Evolutionary conservation across 495 filamentous ascomycete species (phyloP).

Genomic region (Hypoxylon crocopeplum): DNA sequence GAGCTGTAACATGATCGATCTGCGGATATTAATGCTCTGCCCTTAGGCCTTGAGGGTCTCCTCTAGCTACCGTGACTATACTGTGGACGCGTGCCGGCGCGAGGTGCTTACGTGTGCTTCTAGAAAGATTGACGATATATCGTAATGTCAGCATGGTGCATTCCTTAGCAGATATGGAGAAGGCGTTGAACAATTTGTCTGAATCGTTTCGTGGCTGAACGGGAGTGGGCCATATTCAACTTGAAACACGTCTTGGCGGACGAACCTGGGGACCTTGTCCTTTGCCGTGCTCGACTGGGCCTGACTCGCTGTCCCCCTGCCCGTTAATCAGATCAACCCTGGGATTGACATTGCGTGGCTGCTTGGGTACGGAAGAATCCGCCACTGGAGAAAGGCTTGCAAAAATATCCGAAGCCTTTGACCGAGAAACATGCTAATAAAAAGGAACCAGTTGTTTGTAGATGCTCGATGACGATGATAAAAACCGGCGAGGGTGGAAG

Average conservation of each 20-base stretch:
- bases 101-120: slow-evolving; percentile 22
- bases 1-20: not conserved
- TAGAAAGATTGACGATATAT: slow-evolving; percentile 25
- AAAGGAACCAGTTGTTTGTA: not conserved
- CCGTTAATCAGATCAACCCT: slow-evolving; percentile 28
- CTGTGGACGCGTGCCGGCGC: not conserved
- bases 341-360: slow-evolving; percentile 30
- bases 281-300: slow-evolving; percentile 8
- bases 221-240: slow-evolving; percentile 29
- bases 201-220: slow-evolving; percentile 37
- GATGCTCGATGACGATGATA: not conserved
- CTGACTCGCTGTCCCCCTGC: slow-evolving; percentile 21
- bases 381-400: slow-evolving; percentile 14
- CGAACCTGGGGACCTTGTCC: not conserved
- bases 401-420: slow-evolving; percentile 19
- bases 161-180: slow-evolving; percentile 21
- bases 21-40: not conserved
- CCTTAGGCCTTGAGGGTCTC: not conserved
- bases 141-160: slow-evolving; percentile 24
- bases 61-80: too few species aligned
- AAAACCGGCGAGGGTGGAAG: not conserved
- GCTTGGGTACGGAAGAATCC: slow-evolving; percentile 26
- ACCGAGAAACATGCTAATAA: not conserved
- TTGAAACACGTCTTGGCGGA: slow-evolving; percentile 36
- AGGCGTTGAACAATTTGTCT: slow-evolving; percentile 24